These are phyloP conservation scores for Hymenoscyphus occultus DNA, from an alignment of 2,329 filamentous ascomycete genomes.

Conservation along the genomic window DNA sequence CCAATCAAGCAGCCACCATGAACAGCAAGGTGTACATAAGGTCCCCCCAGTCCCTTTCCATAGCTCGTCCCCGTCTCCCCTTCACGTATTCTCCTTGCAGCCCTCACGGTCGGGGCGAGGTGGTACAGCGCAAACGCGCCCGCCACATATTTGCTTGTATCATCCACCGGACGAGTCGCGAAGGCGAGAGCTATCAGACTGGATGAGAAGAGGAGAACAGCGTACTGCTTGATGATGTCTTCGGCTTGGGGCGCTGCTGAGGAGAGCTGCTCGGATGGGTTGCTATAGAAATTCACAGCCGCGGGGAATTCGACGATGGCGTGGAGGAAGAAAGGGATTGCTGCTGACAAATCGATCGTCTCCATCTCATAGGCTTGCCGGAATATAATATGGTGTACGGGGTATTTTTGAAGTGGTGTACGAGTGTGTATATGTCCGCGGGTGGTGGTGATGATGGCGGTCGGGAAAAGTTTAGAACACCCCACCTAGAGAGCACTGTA, in stretches of 20 bases:
- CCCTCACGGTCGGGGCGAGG: slow-evolving; percentile 35
- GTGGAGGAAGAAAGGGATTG: slow-evolving; percentile 35
- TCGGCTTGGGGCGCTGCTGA: slow-evolving; percentile 37
- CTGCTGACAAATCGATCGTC: slow-evolving; percentile 8
- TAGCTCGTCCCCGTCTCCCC: slow-evolving; percentile 1
- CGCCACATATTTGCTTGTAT: slow-evolving; percentile 34
- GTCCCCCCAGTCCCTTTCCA: slow-evolving; percentile 26
- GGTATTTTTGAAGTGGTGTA: too few relatives aligned
- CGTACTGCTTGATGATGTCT: slow-evolving; percentile 39
- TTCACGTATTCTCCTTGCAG: slow-evolving; percentile 23
- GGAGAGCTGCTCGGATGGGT: slow-evolving; percentile 35
- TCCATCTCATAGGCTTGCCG: neutral
- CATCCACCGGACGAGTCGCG: slow-evolving; percentile 30
- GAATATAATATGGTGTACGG: neutral
- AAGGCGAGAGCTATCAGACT: slow-evolving; percentile 38
- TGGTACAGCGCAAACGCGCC: slow-evolving; percentile 39
- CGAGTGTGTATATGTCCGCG: too few relatives aligned
- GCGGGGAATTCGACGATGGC: slow-evolving; percentile 39
- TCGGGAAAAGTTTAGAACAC: neutral
- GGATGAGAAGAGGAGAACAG: slow-evolving; percentile 37
- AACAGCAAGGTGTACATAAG: slow-evolving; percentile 28
- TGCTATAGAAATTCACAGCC: slow-evolving; percentile 38
- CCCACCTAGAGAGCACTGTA: too few relatives aligned
- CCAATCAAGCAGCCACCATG: slow-evolving; percentile 22
- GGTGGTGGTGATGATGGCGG: neutral